Percentiles rank a stretch among this genome's conserved stretches.
These are phyloP conservation scores for Kodamaea fukazawae DNA, from an alignment of 805 yeast species.

Conservation along the genomic window DNA sequence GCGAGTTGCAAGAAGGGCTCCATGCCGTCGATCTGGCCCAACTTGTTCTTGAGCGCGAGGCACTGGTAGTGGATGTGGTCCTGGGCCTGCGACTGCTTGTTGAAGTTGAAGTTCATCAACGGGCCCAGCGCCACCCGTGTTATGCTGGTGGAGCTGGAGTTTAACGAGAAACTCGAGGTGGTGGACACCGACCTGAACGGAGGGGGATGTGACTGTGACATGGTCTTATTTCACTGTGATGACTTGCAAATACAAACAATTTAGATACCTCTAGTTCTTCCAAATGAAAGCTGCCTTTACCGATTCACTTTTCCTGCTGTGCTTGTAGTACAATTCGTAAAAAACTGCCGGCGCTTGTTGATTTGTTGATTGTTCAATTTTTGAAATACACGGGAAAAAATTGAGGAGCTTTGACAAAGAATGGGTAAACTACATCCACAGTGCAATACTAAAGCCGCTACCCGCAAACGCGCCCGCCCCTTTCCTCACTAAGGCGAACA, in stretches of 20 bases:
- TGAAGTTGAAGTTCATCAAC: slow-evolving; percentile 51
- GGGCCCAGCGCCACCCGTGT: slow-evolving; percentile 48
- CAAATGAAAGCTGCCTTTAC: no score
- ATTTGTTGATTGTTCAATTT: slow-evolving; percentile 2
- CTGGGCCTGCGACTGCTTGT: slow-evolving; percentile 55
- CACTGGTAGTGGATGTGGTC: slow-evolving; percentile 75
- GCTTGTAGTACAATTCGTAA: no score
- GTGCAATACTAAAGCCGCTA: neutral
- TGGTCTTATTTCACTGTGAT: neutral
- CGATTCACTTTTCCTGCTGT: no score
- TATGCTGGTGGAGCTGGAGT: slow-evolving; percentile 30
- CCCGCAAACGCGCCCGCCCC: no score
- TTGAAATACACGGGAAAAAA: slow-evolving; percentile 6
- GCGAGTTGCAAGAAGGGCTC: slow-evolving; percentile 66
- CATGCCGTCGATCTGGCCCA: slow-evolving; percentile 63
- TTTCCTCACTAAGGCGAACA: no score
- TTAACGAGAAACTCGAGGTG: slow-evolving; percentile 28
- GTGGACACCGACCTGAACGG: slow-evolving; percentile 41
- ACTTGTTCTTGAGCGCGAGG: slow-evolving; percentile 49
- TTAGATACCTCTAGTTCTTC: neutral
- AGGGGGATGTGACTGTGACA: slow-evolving; percentile 20
- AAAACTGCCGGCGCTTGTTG: no score
- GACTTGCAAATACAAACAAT: no score
- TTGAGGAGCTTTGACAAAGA: no score
- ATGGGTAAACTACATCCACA: neutral